phyloP scores from a whole-genome alignment of 1,284 basidiomycete species.

The Tilletiaria anomala region DNA sequence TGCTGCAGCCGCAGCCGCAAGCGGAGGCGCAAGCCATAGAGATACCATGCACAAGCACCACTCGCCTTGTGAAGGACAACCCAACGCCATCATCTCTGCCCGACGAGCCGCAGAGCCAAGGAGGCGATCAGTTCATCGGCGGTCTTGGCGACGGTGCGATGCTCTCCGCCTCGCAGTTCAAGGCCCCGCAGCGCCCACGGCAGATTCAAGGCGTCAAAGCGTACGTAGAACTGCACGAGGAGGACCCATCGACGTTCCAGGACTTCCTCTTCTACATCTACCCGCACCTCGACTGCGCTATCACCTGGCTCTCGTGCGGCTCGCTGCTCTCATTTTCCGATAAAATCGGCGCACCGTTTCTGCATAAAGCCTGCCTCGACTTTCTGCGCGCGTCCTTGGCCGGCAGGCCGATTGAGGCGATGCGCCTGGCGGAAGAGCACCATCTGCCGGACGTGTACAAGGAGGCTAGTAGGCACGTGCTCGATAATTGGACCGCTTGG shows the following conservation, averaged over 20 bases:
- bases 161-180: background rate
- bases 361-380: slow-evolving; percentile 9
- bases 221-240: slow-evolving; percentile 15
- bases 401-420: slow-evolving; percentile 24
- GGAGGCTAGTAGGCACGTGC: slow-evolving; percentile 19
- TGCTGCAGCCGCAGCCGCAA: too few relatives aligned
- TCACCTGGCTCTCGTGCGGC: slow-evolving; percentile 19
- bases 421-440: slow-evolving; percentile 17
- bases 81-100: too few relatives aligned
- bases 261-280: slow-evolving; percentile 19
- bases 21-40: too few relatives aligned
- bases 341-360: slow-evolving; percentile 14
- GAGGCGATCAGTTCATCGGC: too few relatives aligned
- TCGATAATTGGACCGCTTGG: slow-evolving; percentile 22
- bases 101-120: too few relatives aligned
- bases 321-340: slow-evolving; percentile 16
- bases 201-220: slow-evolving; percentile 1
- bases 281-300: slow-evolving; percentile 16
- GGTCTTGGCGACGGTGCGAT: background rate
- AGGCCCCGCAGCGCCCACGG: slow-evolving; percentile 1
- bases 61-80: too few relatives aligned
- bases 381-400: slow-evolving; percentile 19
- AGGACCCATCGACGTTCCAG: slow-evolving; percentile 17
- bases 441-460: slow-evolving; percentile 16
- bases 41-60: too few relatives aligned